A percentile compares a stretch with the other conserved stretches of the same genome.
phyloP scores from a whole-genome alignment of 805 yeast genomes.

The Saitoella complicata region DNA sequence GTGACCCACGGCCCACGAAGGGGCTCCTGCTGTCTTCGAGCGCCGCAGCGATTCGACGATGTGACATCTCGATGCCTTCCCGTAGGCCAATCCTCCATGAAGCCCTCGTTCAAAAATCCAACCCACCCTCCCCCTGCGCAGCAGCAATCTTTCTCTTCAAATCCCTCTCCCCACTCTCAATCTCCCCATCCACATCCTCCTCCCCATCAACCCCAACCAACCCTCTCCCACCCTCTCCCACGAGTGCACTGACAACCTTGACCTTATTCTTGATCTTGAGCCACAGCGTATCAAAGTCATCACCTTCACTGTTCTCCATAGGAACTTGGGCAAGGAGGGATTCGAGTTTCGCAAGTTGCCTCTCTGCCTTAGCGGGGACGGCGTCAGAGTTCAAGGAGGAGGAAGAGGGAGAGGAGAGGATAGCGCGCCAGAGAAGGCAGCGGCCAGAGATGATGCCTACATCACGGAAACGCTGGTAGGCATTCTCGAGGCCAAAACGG shows the following conservation, averaged over 20 bases:
- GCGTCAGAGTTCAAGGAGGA: background rate
- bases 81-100: too few species aligned
- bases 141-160: too few species aligned
- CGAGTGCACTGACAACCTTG: conserved; percentile 2
- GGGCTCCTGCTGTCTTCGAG: too few species aligned
- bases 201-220: too few species aligned
- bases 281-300: conserved; percentile 5
- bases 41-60: too few species aligned
- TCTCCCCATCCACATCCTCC: too few species aligned
- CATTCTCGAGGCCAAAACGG: conserved; percentile 48
- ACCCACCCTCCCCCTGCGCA: too few species aligned
- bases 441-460: conserved; percentile 54
- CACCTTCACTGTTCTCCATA: background rate
- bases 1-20: too few species aligned
- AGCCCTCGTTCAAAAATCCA: too few species aligned
- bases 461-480: conserved; percentile 29
- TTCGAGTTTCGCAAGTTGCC: background rate
- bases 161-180: too few species aligned
- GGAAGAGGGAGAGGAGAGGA: background rate
- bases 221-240: conserved; percentile 3
- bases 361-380: background rate
- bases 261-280: conserved; percentile 5
- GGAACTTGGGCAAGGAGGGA: background rate
- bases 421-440: conserved; percentile 20
- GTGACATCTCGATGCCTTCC: too few species aligned